A percentile compares a stretch with the other conserved stretches of the same genome.
These are phyloP conservation scores for Fusarium sp. DNA, from an alignment of 2,329 filamentous ascomycete genomes.

Conservation along the genomic window DNA sequence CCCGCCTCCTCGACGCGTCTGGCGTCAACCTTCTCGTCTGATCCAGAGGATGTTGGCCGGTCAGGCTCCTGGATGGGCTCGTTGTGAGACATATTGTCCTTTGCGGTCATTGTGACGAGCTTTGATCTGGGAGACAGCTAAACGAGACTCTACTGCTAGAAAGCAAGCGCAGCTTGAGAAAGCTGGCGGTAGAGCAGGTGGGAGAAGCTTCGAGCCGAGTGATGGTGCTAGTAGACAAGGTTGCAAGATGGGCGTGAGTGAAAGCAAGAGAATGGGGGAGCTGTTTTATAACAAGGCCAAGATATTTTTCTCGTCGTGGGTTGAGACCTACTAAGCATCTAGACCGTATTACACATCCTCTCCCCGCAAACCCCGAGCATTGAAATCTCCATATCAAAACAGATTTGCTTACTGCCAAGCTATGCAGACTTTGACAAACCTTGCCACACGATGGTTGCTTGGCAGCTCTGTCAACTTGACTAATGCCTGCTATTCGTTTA, in stretches of 20 bases:
- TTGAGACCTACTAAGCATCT: neutral
- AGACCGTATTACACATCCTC: neutral
- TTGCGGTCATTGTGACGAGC: slow-evolving; percentile 13
- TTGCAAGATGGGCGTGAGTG: slow-evolving; percentile 3
- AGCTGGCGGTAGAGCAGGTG: neutral
- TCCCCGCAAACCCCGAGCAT: slow-evolving; percentile 3
- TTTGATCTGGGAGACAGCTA: slow-evolving; percentile 1
- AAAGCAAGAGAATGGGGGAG: neutral
- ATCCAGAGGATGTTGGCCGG: slow-evolving; percentile 31
- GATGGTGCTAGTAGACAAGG: neutral
- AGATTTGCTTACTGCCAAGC: slow-evolving; percentile 19
- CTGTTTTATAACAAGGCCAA: slow-evolving; percentile 26
- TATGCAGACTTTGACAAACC: slow-evolving; percentile 15
- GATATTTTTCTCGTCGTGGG: slow-evolving; percentile 13
- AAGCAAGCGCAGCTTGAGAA: neutral
- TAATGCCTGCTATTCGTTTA: slow-evolving; percentile 4
- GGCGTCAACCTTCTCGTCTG: slow-evolving; percentile 11
- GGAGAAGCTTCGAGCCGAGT: neutral
- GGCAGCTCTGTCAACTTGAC: slow-evolving; percentile 6
- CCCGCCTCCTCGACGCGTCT: slow-evolving; percentile 33
- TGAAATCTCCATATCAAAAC: slow-evolving; percentile 8
- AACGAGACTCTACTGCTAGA: neutral
- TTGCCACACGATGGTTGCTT: slow-evolving; percentile 24
- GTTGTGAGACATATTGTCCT: slow-evolving; percentile 12
- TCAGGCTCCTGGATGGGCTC: slow-evolving; percentile 7